Conservation (phyloP, 495 filamentous ascomycete genomes). For the Staphylotrichum tortipilum region DNA sequence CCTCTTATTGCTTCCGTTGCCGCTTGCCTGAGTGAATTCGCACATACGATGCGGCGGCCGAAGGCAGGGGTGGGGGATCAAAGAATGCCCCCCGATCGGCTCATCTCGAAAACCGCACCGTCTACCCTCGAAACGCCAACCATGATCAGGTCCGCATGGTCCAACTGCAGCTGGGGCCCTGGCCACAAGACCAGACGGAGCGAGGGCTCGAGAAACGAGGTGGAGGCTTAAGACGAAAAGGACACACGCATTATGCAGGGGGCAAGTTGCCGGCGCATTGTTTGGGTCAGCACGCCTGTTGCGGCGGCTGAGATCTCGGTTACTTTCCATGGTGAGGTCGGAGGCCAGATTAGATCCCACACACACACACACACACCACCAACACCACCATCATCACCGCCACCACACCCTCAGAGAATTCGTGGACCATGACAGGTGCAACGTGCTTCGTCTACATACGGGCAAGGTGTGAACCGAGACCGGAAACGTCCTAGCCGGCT, state of each 20-base stretch:
- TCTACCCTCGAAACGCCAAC: not conserved
- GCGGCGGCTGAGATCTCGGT: not conserved
- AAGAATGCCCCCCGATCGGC: too few species aligned
- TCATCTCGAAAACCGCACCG: too few species aligned
- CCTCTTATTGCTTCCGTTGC: not conserved
- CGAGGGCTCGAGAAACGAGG: constrained; percentile 11
- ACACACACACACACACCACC: too few species aligned
- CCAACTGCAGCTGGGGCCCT: constrained; percentile 5
- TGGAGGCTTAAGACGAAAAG: constrained; percentile 4
- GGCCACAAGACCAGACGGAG: not conserved
- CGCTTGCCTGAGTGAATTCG: too few species aligned
- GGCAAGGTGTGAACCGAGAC: not conserved
- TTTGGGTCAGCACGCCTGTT: not conserved
- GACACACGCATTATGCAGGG: constrained; percentile 10
- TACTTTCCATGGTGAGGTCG: not conserved
- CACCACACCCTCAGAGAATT: too few species aligned
- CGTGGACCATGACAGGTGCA: too few species aligned
- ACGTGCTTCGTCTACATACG: too few species aligned
- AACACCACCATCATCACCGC: too few species aligned
- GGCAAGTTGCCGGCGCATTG: not conserved
- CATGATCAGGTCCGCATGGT: constrained; percentile 17
- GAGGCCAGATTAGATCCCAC: too few species aligned
- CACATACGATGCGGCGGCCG: too few species aligned
- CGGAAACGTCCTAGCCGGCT: not conserved
- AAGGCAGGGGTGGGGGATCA: too few species aligned